Evolutionary conservation across 2,329 filamentous ascomycete species (phyloP), one percentile per base, ranked within the genome.

Genomic region (Zymoseptoria tritici): DNA sequence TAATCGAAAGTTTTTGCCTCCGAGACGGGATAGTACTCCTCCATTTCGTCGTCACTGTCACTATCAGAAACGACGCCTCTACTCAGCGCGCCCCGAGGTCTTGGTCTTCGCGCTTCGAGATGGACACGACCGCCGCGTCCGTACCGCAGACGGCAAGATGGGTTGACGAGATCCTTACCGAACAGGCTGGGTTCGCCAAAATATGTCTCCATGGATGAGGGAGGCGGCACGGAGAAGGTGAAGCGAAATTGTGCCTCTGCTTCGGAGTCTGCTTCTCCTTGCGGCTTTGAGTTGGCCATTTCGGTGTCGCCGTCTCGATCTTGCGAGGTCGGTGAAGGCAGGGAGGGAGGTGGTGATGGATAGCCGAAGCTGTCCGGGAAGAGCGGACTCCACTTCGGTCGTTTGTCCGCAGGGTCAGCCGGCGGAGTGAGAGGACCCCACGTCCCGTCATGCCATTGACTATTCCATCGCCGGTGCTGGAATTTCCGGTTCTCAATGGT

Each of bases 391-490:
- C 71, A 73, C 52, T 65, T 65, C 9, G 64, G 66, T n/a, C 60
- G 62, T 50, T 66, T 59, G 26, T 69, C 68, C 16, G 61, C 60
- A 16, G 60, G 80, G 60, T 90, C 87, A 69, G 84, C 80, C 51
- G 90, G 85, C 21, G 91, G 91, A 55, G 89, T 90, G 65, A 97
- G 83, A 55, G 93, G 91, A 65, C 87, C 86, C 77, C 87, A 86
- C 62, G 93, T 97, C 72, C 91, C 82, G 77, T 97, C 92, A 69
- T 95, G 84, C 78, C 90, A 91, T 71, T 90, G 88, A 68, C 89
- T 83, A 76, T 97, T 97, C 91, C 93, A 97, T 73, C 89, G 86
- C 68, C 88, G 85, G 76, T 97, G 93, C 75, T 94, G 93, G 68
- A 88, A 83, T 57, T 95, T 86, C 75, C 95, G 93, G 68, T 85